phyloP scores from a whole-genome alignment of 2,329 filamentous ascomycete species.

The Fusarium sp. region DNA sequence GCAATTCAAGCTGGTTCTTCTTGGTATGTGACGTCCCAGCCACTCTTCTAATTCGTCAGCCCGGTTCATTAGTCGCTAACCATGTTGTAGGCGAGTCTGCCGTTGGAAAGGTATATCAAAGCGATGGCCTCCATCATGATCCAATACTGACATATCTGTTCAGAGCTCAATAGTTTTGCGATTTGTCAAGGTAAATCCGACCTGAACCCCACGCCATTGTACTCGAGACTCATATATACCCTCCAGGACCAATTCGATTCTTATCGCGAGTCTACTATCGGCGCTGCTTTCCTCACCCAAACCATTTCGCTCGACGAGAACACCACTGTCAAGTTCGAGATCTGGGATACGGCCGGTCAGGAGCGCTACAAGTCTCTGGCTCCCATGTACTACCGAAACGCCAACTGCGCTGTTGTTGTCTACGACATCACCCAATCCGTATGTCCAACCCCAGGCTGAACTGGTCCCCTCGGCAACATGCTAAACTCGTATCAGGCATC shows the following conservation, averaged over 20 bases:
- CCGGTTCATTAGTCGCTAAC: slow-evolving; percentile 51
- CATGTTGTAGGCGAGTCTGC: slow-evolving; percentile 86
- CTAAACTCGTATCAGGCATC: slow-evolving; percentile 73
- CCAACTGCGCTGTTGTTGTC: slow-evolving; percentile 98
- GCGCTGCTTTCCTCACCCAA: slow-evolving; percentile 98
- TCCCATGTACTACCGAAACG: slow-evolving; percentile 99
- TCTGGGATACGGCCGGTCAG: slow-evolving; percentile 98
- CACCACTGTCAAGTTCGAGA: slow-evolving; percentile 99
- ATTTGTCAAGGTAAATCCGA: slow-evolving; percentile 86
- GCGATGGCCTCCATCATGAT: slow-evolving; percentile 2
- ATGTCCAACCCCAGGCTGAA: slow-evolving; percentile 54
- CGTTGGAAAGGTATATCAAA: slow-evolving; percentile 86
- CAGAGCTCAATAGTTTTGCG: slow-evolving; percentile 97
- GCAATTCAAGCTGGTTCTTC: slow-evolving; percentile 97
- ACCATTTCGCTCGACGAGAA: slow-evolving; percentile 98
- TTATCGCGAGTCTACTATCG: slow-evolving; percentile 97
- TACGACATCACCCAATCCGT: slow-evolving; percentile 99
- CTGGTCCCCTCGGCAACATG: neutral
- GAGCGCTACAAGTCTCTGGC: slow-evolving; percentile 99
- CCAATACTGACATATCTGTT: slow-evolving; percentile 33
- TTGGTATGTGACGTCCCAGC: slow-evolving; percentile 72
- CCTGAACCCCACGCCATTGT: neutral
- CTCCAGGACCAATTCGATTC: slow-evolving; percentile 95
- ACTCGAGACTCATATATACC: slow-evolving; percentile 15
- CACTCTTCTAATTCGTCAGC: slow-evolving; percentile 10